Evolutionary conservation across 441 rosid species (phyloP).

Genomic region (Euphorbia corollata): DNA sequence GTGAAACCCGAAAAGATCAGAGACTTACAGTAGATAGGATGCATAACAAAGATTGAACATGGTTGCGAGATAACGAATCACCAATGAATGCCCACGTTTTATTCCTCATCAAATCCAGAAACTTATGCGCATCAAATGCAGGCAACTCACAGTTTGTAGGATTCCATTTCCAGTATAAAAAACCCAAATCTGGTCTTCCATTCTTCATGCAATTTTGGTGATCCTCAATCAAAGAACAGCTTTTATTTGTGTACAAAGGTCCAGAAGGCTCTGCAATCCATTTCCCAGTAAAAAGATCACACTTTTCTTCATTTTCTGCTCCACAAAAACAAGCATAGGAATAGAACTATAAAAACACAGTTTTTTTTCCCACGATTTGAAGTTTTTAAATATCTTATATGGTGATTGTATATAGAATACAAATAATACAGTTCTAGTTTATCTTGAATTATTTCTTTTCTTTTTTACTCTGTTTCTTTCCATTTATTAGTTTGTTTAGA

Average conservation of each 20-base stretch:
- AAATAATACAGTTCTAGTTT: no score
- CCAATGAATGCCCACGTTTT: constrained; percentile 78
- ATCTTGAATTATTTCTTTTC: no score
- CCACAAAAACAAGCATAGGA: constrained; percentile 7
- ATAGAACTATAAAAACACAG: no score
- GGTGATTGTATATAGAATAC: no score
- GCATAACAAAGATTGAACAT: constrained; percentile 72
- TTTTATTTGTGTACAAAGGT: constrained; percentile 63
- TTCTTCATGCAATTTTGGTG: constrained; percentile 85
- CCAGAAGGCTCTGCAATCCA: constrained; percentile 71
- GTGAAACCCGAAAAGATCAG: no score
- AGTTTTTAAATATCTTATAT: no score
- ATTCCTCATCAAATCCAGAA: constrained; percentile 67
- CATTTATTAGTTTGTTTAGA: no score
- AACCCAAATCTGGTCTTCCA: constrained; percentile 70
- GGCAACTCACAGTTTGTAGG: constrained; percentile 64
- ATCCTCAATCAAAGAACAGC: constrained; percentile 59
- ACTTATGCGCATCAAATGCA: constrained; percentile 46
- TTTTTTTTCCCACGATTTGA: no score
- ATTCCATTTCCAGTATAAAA: constrained; percentile 79
- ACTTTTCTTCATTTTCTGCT: constrained; percentile 42
- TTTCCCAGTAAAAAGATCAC: constrained; percentile 66
- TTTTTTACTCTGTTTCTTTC: no score
- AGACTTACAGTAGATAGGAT: constrained; percentile 60
- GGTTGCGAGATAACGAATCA: constrained; percentile 90